These are phyloP conservation scores for Lichtheimia hyalospora DNA, from an alignment of 371 early-diverging fungal genomes.

Conservation along the genomic window DNA sequence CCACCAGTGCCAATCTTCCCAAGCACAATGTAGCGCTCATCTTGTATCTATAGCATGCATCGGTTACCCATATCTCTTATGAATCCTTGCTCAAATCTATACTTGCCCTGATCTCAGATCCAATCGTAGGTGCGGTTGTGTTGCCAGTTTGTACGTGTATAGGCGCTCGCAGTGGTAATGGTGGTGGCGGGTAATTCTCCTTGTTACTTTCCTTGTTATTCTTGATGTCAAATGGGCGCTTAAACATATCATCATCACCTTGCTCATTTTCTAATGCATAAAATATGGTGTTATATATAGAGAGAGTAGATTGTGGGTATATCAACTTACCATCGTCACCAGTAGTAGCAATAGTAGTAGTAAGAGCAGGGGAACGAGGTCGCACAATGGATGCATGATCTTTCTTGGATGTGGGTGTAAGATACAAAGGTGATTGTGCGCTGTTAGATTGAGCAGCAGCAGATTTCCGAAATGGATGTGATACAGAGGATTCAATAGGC, in stretches of 20 bases:
- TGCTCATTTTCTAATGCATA: too few species aligned
- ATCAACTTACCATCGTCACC: too few species aligned
- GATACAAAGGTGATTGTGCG: too few species aligned
- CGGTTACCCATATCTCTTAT: background rate
- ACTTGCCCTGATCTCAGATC: background rate
- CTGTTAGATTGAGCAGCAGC: too few species aligned
- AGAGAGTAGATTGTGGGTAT: too few species aligned
- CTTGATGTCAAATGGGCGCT: background rate
- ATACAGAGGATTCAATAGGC: too few species aligned
- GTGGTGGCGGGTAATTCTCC: background rate
- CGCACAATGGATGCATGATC: too few species aligned
- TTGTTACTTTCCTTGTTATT: background rate
- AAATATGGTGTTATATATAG: too few species aligned
- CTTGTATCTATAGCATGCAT: background rate
- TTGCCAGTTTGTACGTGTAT: background rate
- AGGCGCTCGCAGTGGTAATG: background rate
- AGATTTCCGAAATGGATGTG: too few species aligned
- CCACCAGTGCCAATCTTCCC: constrained; percentile 86
- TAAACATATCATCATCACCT: background rate
- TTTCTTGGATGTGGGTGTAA: too few species aligned
- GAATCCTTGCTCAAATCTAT: background rate
- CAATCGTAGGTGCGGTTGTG: background rate
- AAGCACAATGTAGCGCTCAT: constrained; percentile 33
- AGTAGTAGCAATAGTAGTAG: too few species aligned
- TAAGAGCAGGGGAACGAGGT: too few species aligned